Percentiles rank a stretch among this genome's conserved stretches.
phyloP scores from a whole-genome alignment of 169 alveolate genomes.

The Eimeria praecox region DNA sequence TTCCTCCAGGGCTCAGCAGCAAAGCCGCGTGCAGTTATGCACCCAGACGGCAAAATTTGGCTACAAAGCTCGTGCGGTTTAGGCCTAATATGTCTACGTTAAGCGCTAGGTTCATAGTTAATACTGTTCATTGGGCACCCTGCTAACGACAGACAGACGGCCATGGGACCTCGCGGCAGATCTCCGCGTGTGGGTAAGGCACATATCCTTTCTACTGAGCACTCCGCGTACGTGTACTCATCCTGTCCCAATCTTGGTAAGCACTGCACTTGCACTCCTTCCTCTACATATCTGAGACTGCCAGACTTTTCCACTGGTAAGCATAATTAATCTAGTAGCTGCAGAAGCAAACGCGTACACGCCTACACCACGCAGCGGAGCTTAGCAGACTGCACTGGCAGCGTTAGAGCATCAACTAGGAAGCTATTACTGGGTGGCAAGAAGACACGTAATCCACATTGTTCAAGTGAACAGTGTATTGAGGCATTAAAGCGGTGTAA shows the following conservation, averaged over 20 bases:
- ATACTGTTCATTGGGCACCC: neutral
- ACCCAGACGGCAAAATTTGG: neutral
- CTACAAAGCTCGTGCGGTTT: neutral
- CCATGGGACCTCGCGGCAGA: neutral
- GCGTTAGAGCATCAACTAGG: neutral
- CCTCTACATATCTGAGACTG: neutral
- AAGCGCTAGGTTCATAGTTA: neutral
- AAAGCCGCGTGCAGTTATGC: neutral
- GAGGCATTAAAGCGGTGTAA: neutral
- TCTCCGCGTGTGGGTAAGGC: neutral
- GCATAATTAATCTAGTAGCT: neutral
- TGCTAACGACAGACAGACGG: neutral
- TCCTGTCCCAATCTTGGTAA: neutral
- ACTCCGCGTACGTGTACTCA: neutral
- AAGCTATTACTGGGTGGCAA: neutral
- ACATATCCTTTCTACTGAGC: neutral
- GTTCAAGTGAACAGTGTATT: neutral
- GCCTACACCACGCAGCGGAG: no score
- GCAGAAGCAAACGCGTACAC: neutral
- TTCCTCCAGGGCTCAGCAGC: neutral
- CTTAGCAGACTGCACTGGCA: neutral
- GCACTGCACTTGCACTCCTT: neutral
- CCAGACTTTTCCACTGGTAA: neutral
- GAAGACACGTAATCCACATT: neutral
- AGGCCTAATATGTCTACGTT: neutral